Base-by-base conservation (phyloP, 352 stramenopile species). In the Phytopythium litorale region DNA sequence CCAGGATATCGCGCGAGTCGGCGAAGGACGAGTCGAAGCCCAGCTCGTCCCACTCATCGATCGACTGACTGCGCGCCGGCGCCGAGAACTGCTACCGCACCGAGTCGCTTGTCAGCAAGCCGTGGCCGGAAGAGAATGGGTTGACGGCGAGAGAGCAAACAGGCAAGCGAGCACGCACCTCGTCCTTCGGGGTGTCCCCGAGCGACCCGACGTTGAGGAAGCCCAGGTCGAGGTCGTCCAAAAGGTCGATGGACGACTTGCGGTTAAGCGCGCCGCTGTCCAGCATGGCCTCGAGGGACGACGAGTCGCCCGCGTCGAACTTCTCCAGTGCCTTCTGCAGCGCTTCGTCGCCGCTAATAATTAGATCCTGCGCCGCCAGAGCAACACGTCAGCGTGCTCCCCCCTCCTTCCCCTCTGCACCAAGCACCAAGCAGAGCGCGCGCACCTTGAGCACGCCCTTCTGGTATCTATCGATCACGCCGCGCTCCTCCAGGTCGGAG, bases 291-390 rank as follows among this genome's bases (percentile, higher is more conserved):
- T 95, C 85, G 5, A 97, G 79, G 49, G 84, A 88, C 19, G 85
- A 90, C 7, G 89, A 72, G 57, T 97, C 88, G 13, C 89, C 89
- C 0, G 86, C 84, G 49, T 96, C 89, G 53, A 94, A 97, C 28
- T 92, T 93, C 70, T 97, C 89, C 11, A 97, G 68, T 18, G 88
- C 89, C 62, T 92, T 89, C 57, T 96, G 89, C 65, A 97, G 65
- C 52, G 90, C 84, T 66, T 94, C 84, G 55, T 97, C 89, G 53
- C 89, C 89, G 51, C 87, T 96, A 58, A 97, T 97, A 68, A 97
- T 97, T 38, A 97, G 64, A 63, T 97, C 89, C 81, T 91, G 56
- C n/a, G 5, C 4, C 4, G 32, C 11, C 11, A 19, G 3, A 8
- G 28, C 12, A 38, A 62, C 38, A 63, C 40, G 42, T 50, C 38